A percentile compares a stretch with the other conserved stretches of the same genome.
Evolutionary conservation across 306 rosid species (phyloP).

Genomic region (Cotoneaster glaucophyllus): DNA sequence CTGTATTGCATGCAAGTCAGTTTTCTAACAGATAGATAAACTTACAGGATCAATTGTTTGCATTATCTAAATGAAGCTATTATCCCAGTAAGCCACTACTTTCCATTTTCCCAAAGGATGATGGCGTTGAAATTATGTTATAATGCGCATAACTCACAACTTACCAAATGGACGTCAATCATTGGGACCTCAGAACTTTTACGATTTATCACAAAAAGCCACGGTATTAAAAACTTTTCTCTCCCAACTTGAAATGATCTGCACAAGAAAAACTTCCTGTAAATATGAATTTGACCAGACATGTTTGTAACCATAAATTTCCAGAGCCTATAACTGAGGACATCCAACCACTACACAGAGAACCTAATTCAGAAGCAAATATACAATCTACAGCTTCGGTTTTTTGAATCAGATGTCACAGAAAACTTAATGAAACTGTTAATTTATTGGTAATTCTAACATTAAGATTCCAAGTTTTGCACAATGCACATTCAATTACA

Average conservation of each 20-base stretch:
- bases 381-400: background rate
- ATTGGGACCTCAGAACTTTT: slow-evolving; percentile 84
- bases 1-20: slow-evolving; percentile 36
- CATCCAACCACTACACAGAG: background rate
- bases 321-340: background rate
- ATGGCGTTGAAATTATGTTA: background rate
- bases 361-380: background rate
- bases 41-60: background rate
- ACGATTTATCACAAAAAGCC: slow-evolving; percentile 93
- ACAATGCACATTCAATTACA: too few relatives aligned
- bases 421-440: background rate
- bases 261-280: slow-evolving; percentile 18
- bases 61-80: background rate
- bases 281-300: slow-evolving; percentile 7
- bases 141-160: background rate
- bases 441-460: background rate
- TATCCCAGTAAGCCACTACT: background rate
- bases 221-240: slow-evolving; percentile 81
- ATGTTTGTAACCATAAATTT: background rate
- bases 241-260: slow-evolving; percentile 96
- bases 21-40: background rate
- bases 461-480: background rate
- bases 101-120: background rate
- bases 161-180: slow-evolving; percentile 81
- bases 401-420: background rate